phyloP scores from a whole-genome alignment of 345 rosid genomes.

The Pugionium cornutum region DNA sequence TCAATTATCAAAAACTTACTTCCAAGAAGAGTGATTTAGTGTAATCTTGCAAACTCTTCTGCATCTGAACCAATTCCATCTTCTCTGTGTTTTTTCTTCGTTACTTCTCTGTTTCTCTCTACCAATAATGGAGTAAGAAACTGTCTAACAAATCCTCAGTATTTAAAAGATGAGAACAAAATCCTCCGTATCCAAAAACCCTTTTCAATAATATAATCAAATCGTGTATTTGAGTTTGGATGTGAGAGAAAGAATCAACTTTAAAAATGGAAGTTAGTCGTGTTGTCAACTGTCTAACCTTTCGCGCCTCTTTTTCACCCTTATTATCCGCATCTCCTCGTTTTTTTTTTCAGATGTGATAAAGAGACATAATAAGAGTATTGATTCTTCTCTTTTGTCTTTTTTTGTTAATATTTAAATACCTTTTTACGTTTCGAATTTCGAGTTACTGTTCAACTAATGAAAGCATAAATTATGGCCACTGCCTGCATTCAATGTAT shows the following conservation, averaged over 20 bases:
- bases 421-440: neutral
- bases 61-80: conserved; percentile 88
- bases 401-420: neutral
- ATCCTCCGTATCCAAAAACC: conserved; percentile 26
- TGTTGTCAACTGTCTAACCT: conserved; percentile 38
- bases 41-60: conserved; percentile 70
- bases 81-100: conserved; percentile 3
- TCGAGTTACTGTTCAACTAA: conserved; percentile 6
- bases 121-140: conserved; percentile 34
- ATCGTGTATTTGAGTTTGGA: neutral
- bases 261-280: conserved; percentile 29
- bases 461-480: conserved; percentile 15
- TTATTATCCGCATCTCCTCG: conserved; percentile 18
- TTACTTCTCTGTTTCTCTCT: conserved; percentile 30
- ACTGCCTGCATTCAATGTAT: conserved; percentile 33
- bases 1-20: conserved; percentile 42
- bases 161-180: conserved; percentile 31
- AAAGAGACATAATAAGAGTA: conserved; percentile 24
- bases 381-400: conserved; percentile 34
- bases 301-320: conserved; percentile 18
- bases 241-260: conserved; percentile 36
- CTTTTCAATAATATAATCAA: too few relatives aligned
- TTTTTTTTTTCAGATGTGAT: conserved; percentile 26
- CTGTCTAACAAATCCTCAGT: conserved; percentile 27
- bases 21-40: conserved; percentile 75